Evolutionary conservation across 768 basidiomycete species (phyloP), one percentile per base, ranked within the genome.

Genomic region (Lactarius pseudohatsudake): DNA sequence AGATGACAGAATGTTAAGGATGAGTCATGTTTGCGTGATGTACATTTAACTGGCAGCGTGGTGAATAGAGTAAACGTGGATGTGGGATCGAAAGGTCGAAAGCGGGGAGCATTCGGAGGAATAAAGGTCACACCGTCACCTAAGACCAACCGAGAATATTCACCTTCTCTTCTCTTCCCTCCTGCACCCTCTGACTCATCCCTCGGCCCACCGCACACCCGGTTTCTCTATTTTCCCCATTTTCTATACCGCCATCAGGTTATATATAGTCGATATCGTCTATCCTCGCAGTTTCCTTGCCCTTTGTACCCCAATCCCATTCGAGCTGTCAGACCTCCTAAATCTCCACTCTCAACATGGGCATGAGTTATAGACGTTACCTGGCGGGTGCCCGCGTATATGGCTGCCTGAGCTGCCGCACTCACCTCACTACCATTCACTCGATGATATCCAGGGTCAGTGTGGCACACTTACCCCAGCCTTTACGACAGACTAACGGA

Each of bases 361-460:
- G 94, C 74, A 89, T 94, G 88, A 90, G 85, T 73, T 94, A 92
- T 77, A 88, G 91, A 74, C 87, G 87, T 65, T 96, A 94, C 80
- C 88, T 96, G 69, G 81, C 86, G 58, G 91, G 91, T 55, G 87
- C 87, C 70, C 87, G 91, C 72, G 90, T 96, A 74, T 95, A 93
- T 72, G 94, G 94, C 43, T 96, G 94, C 78, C 85, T 85, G 58
- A 86, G 79, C 57, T 96, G 94, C 84, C 89, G 82, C 77, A 95
- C 94, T 15, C 94, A 96, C 77, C 87, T 96, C 56, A 88, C 92
- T n/a, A 93, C 92, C 32, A 89, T 92, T 64, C 90, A 93, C 75
- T 88, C 89, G 54, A 94, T 96, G 90, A 86, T 95, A 72, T 94
- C 92, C 66, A 83, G 92, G 76, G 94, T 93, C 71, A 72, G 87